Evolutionary conservation across 352 stramenopile genomes (phyloP), one percentile per base, ranked within the genome.

Genomic region (Halophytophthora batemanensis): DNA sequence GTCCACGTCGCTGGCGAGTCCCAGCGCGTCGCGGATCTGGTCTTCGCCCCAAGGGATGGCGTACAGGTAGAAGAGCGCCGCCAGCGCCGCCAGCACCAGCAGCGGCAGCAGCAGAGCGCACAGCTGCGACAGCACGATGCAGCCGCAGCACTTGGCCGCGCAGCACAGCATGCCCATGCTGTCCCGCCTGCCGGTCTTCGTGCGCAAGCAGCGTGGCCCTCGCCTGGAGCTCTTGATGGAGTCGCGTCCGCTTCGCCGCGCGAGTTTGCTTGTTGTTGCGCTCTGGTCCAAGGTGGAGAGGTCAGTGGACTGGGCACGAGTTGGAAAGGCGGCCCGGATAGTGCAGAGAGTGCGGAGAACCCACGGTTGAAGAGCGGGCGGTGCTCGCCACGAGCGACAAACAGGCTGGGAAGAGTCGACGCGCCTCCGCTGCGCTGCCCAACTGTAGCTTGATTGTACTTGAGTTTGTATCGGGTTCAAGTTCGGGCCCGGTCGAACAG

Each of bases 61-160:
- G 61, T 85, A 92, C 52, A 82, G 69, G 39, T 88, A 83, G 65
- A 91, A 94, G 21, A 69, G 23, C 34, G 85, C 58, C 25, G 74
- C 50, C 49, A 92, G 73, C 7, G 69, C 64, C 22, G 65, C 64
- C 52, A 92, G 50, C 50, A 80, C 42, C 23, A 41, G 71, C 18
- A 89, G 59, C 17, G 69, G 75, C 43, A 92, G 41, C 42, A 89
- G 60, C 41, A 91, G 51, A 19, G 61, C 67, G 37, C 85, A 76
- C 50, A 91, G 66, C 66, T 91, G 77, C 50, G 77, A 75, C 41
- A 91, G 59, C 44, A 75, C 49, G 41, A 91, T 77, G 64, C 77
- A 91, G 55, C 81, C 76, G 70, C 81, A 91, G 66, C 77, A 91
- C 62, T 89, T 87, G 45, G 69, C 58, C 38, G 65, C 69, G 45